phyloP scores from a whole-genome alignment of 169 alveolate genomes.

The Plasmodium adleri region DNA sequence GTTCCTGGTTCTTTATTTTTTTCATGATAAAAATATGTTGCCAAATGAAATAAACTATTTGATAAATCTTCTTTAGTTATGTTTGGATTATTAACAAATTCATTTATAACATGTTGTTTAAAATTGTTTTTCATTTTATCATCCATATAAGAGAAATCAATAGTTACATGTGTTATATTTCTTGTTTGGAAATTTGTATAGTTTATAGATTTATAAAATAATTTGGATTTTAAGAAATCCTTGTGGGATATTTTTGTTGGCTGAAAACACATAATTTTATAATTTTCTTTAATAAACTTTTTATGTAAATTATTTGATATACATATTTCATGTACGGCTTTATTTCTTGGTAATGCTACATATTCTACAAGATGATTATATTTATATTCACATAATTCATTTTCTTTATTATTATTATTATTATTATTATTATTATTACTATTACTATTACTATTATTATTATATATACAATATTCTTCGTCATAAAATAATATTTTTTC shows the following conservation, averaged over 20 bases:
- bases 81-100: slow-evolving; percentile 44
- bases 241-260: slow-evolving; percentile 9
- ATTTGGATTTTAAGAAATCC: slow-evolving; percentile 48
- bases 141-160: slow-evolving; percentile 68
- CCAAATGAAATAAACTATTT: slow-evolving; percentile 38
- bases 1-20: slow-evolving; percentile 17
- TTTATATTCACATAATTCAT: neutral
- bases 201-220: slow-evolving; percentile 51
- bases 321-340: slow-evolving; percentile 45
- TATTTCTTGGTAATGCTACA: slow-evolving; percentile 34
- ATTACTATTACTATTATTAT: neutral
- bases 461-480: neutral
- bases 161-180: slow-evolving; percentile 49
- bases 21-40: slow-evolving; percentile 57
- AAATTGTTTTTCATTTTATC: slow-evolving; percentile 72
- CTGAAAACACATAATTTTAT: slow-evolving; percentile 38
- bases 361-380: slow-evolving; percentile 37
- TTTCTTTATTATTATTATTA: neutral
- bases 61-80: slow-evolving; percentile 50
- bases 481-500: slow-evolving; percentile 20
- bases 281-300: slow-evolving; percentile 18
- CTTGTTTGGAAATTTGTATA: slow-evolving; percentile 28
- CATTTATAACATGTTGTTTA: slow-evolving; percentile 73
- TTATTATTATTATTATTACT: too few relatives aligned
- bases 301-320: slow-evolving; percentile 35